Evolutionary conservation across 768 basidiomycete species (phyloP), one percentile per base, ranked within the genome.

Genomic region (Lactifluus volemus): DNA sequence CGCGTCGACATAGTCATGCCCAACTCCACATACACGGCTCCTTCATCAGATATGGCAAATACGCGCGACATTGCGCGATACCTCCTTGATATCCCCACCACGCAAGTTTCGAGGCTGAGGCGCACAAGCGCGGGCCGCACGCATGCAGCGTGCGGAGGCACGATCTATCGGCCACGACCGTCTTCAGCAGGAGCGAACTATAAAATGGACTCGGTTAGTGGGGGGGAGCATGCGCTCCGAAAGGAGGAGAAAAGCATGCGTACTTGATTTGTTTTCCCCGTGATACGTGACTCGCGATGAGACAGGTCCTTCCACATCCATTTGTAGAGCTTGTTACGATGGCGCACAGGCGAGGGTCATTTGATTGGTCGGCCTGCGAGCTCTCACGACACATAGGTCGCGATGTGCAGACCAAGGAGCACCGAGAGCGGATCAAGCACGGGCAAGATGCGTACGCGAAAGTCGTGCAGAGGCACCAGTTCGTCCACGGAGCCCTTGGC

Each of bases 371-470:
- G 92, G 5, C 82, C 88, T 1, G 93, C 91, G 53, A 98, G 74
- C 58, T 87, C 87, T 70, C 89, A 91, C 7, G 95, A 74, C 60
- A 99, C 84, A 70, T 91, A 98, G 0, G 92, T 91, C n/a, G 91
- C 89, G 41, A 88, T 86, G 66, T 96, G 81, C 62, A 98, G 79
- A 15, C 96, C 97, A 70, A 99, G 98, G 60, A 96, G 84, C 2
- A 89, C 82, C 0, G 94, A 94, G 8, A 97, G 73, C 0, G 94
- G 89, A 8, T 89, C 92, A 4, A 98, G 79, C 5, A 98, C 96
- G 32, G 96, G 96, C 14, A 98, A 71, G 65, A 98, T 96, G 41
- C 96, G 82, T 10, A 98, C 91, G 32, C 97, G 78, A 75, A 98
- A 98, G 70, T 97, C 91, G 68, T 93, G 89, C 61, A 98, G 88